Evolutionary conservation across 768 basidiomycete species (phyloP).

Genomic region (Suillus variegatus): DNA sequence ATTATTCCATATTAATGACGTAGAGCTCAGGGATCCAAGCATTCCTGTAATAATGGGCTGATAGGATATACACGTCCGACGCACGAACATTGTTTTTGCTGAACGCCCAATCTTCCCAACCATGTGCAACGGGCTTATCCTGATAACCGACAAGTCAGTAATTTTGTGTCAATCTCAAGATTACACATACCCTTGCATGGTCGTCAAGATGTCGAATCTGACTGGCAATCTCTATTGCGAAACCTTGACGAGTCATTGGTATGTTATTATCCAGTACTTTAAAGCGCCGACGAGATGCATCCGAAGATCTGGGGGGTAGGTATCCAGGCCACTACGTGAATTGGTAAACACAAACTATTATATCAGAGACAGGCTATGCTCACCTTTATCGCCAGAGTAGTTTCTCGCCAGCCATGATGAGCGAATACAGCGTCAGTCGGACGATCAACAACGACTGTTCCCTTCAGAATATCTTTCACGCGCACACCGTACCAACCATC

Average conservation of each 20-base stretch:
- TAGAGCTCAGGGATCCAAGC: constrained; percentile 32
- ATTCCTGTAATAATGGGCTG: constrained; percentile 29
- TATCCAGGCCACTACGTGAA: constrained; percentile 28
- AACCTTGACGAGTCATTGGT: constrained; percentile 21
- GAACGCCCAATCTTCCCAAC: constrained; percentile 20
- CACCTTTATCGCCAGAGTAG: constrained; percentile 23
- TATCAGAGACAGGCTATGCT: not conserved
- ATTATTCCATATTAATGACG: constrained; percentile 20
- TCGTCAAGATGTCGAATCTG: not conserved
- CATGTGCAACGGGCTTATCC: constrained; percentile 8
- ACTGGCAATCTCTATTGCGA: constrained; percentile 12
- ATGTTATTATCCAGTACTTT: not conserved
- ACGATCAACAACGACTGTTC: constrained; percentile 15
- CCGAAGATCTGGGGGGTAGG: not conserved
- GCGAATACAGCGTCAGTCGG: constrained; percentile 20
- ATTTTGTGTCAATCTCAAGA: not conserved
- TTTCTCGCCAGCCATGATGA: constrained; percentile 22
- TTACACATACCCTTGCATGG: not conserved
- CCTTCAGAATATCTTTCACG: constrained; percentile 16
- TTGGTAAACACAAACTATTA: not conserved
- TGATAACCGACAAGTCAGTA: not conserved
- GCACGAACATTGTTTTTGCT: constrained; percentile 18
- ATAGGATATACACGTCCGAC: constrained; percentile 21
- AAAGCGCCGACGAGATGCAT: constrained; percentile 18
- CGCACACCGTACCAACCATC: constrained; percentile 22